These are phyloP conservation scores for Fusarium sororula DNA, from an alignment of 2,329 filamentous ascomycete genomes.

Conservation along the genomic window DNA sequence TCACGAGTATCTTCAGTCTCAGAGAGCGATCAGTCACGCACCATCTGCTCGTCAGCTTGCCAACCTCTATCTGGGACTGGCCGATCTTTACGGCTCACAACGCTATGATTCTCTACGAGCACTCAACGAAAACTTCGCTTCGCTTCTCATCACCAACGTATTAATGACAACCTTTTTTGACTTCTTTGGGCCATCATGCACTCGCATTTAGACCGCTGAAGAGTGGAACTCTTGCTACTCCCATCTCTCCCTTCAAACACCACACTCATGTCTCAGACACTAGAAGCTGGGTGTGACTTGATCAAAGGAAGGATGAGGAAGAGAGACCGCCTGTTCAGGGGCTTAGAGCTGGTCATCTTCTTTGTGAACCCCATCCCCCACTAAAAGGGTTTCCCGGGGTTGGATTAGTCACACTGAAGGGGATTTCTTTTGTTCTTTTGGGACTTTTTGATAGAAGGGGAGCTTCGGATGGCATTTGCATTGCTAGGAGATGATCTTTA, in stretches of 20 bases:
- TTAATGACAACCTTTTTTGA: slow-evolving; percentile 28
- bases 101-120: slow-evolving; percentile 25
- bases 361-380: neutral
- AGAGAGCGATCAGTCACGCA: neutral
- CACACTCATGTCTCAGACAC: neutral
- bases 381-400: neutral
- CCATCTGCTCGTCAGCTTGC: neutral
- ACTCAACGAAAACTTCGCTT: slow-evolving; percentile 24
- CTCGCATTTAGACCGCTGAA: slow-evolving; percentile 23
- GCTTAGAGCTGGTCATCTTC: slow-evolving; percentile 18
- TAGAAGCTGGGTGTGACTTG: neutral
- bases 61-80: neutral
- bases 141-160: slow-evolving; percentile 25
- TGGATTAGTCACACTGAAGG: slow-evolving; percentile 5
- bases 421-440: slow-evolving; percentile 29
- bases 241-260: neutral
- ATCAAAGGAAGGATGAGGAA: neutral
- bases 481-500: slow-evolving; percentile 34
- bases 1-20: neutral
- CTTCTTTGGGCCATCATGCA: slow-evolving; percentile 19
- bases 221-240: neutral
- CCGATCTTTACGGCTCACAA: neutral
- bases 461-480: slow-evolving; percentile 31
- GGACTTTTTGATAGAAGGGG: slow-evolving; percentile 16
- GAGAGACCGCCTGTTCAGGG: slow-evolving; percentile 7